These are phyloP conservation scores for Tolypocladium capitatum DNA, from an alignment of 2,329 filamentous ascomycete species.

Conservation along the genomic window DNA sequence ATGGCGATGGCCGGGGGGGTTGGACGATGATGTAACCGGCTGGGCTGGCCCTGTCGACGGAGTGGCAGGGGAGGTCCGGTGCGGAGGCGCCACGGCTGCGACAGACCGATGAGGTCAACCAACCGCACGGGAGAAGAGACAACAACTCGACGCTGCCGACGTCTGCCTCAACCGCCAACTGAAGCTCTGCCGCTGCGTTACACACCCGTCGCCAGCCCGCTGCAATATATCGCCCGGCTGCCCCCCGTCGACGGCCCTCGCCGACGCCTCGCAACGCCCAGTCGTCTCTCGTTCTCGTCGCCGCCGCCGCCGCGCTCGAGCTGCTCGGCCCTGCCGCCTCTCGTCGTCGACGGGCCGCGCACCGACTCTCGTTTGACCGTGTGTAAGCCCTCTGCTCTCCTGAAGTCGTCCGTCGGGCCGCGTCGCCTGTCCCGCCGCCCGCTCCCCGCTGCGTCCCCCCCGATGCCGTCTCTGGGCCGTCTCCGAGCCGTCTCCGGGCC, in stretches of 20 bases:
- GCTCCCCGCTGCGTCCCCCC: neutral
- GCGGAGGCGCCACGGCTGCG: neutral
- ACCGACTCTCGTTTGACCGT: neutral
- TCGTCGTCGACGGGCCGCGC: neutral
- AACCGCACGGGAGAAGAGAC: neutral
- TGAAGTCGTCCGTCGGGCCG: neutral
- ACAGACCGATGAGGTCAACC: neutral
- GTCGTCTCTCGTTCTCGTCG: too few relatives aligned
- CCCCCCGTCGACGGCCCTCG: neutral
- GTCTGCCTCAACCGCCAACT: neutral
- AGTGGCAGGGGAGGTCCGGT: neutral
- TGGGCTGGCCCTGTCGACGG: neutral
- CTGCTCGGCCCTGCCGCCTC: neutral
- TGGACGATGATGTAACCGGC: slow-evolving; percentile 2
- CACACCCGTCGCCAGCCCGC: neutral
- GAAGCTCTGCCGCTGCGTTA: neutral
- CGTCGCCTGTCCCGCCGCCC: neutral
- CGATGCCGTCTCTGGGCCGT: neutral
- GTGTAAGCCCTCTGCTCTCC: neutral
- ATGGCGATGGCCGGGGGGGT: too few relatives aligned
- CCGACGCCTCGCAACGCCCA: neutral
- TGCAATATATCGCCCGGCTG: too few relatives aligned
- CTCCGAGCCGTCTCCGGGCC: too few relatives aligned
- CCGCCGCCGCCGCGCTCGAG: too few relatives aligned
- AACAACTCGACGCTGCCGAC: neutral